Base-by-base conservation (phyloP, 805 yeast genomes). In the Candida tammaniensis region DNA sequence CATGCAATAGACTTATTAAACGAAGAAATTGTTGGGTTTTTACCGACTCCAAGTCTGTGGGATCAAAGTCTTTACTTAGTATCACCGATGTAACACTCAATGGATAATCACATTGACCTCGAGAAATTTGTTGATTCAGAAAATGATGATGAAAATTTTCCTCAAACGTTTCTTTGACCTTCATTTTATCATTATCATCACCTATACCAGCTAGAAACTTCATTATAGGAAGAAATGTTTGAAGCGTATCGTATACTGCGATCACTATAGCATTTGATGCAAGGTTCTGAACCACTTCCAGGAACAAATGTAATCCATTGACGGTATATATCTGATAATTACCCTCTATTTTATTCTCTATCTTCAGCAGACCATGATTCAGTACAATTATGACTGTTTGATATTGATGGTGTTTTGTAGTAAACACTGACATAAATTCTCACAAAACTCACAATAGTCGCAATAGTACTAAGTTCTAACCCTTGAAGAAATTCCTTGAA, bases 21-120 rank as follows among this genome's bases (percentile, higher is more conserved):
- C 72, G 48, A 8, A 68, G 42, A 20, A 42, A 19, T 37, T 69
- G 66, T 39, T 72, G 75, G 4, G 54, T 40, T 12, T 40, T 44
- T 8, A 60, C 48, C 26, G 46, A 47, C 9, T 31, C 28, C 4
- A 49, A 39, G 2, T 55, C 35, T 30, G 35, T 12, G 29, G 49
- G 24, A 44, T 33, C 36, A 15, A 30, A 35, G 12, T 53, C 22
- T 15, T 48, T 48, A 14, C 54, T 27, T 5, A 59, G 24, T 7
- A 58, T 33, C 10, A 32, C 29, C 17, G 51, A 21, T 3, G 48
- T 42, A 24, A 47, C 49, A 1, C 49, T 46, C 4, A 54, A 33
- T 4, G 61, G 57, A 4, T 38, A 11, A 21, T 55, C 60, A 28
- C 51, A 47, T 24, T 51, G 54, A 5, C 62, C 63, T 4, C 27